phyloP scores from a whole-genome alignment of 2,329 filamentous ascomycete genomes.

The Paecilomyces sp. region DNA sequence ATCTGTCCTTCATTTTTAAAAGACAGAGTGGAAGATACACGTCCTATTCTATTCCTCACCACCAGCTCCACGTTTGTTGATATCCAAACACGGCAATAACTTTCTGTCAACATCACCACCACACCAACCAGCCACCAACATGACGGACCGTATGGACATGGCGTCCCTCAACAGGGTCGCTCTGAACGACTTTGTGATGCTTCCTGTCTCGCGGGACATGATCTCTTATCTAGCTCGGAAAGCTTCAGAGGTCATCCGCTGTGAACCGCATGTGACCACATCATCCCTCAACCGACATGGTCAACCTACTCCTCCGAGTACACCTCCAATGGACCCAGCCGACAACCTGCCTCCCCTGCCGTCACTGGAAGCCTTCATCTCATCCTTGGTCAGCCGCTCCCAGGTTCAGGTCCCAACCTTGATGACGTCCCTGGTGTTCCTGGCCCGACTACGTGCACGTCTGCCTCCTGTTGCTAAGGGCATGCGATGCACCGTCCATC shows the following conservation, averaged over 20 bases:
- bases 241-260: conserved; percentile 42
- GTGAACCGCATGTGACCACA: conserved; percentile 44
- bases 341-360: conserved; percentile 52
- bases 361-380: conserved; percentile 83
- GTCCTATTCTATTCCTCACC: not conserved
- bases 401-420: conserved; percentile 96
- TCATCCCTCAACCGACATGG: conserved; percentile 36
- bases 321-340: conserved; percentile 45
- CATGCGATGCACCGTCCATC: conserved; percentile 91
- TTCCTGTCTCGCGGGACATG: conserved; percentile 43
- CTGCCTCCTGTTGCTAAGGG: conserved; percentile 93
- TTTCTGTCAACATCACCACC: not conserved
- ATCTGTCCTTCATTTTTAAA: not conserved
- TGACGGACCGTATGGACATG: conserved; percentile 14
- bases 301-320: conserved; percentile 54
- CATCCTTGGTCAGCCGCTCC: conserved; percentile 79
- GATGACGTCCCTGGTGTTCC: conserved; percentile 94
- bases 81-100: not conserved
- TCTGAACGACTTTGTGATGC: conserved; percentile 40
- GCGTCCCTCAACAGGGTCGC: conserved; percentile 31
- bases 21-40: not conserved
- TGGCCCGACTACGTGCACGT: conserved; percentile 72
- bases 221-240: conserved; percentile 40
- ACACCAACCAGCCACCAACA: too few relatives aligned
- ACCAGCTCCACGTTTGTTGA: not conserved